These are phyloP conservation scores for Santalum album DNA, from an alignment of 164 flowering plant genomes.

Conservation along the genomic window DNA sequence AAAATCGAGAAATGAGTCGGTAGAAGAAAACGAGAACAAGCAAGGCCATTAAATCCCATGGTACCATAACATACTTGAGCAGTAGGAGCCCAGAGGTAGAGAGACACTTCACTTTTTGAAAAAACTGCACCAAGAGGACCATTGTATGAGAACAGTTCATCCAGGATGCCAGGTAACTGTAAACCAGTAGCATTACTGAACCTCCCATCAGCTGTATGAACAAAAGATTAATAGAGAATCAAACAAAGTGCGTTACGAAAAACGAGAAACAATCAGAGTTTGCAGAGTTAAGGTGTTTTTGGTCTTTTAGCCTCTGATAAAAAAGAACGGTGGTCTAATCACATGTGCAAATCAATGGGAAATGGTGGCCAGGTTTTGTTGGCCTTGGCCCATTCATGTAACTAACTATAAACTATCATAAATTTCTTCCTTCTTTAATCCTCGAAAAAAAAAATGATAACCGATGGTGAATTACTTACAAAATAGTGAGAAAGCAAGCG, in stretches of 20 bases:
- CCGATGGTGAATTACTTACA: not conserved
- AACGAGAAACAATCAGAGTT: too few species aligned
- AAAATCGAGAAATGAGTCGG: not conserved
- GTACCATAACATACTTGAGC: slow-evolving; percentile 55
- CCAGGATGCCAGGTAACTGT: slow-evolving; percentile 86
- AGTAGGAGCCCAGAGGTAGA: slow-evolving; percentile 93
- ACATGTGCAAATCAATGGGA: too few species aligned
- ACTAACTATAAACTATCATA: too few species aligned
- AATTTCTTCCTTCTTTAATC: too few species aligned
- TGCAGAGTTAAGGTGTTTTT: too few species aligned
- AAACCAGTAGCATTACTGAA: slow-evolving; percentile 56
- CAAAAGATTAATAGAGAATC: not conserved
- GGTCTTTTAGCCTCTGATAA: too few species aligned
- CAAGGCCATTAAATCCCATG: not conserved
- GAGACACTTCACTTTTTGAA: slow-evolving; percentile 42
- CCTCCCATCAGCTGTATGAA: slow-evolving; percentile 44
- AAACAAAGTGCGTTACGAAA: too few species aligned
- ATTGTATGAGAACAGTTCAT: slow-evolving; percentile 64
- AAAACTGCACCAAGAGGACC: slow-evolving; percentile 87
- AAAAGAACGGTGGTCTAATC: too few species aligned
- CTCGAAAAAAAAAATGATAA: too few species aligned
- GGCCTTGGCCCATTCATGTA: too few species aligned
- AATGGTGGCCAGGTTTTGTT: too few species aligned
- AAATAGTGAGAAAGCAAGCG: not conserved
- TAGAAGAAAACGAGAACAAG: not conserved